Conservation (phyloP, 139 green algal genomes). For the Tetradesmus obliquus region DNA sequence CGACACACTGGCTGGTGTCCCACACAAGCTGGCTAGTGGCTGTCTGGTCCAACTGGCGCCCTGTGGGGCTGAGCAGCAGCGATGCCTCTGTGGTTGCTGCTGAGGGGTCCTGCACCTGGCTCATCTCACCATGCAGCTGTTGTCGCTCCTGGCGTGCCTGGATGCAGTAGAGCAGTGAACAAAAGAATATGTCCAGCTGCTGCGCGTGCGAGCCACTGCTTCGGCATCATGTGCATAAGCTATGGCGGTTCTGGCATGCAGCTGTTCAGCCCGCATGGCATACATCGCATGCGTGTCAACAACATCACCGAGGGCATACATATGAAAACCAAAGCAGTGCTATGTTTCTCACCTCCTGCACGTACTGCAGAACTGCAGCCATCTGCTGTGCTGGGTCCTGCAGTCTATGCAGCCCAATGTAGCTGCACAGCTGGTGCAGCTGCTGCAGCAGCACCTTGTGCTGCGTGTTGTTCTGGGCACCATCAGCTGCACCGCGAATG, state of each 20-base stretch:
- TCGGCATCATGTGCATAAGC: background rate
- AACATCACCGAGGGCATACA: background rate
- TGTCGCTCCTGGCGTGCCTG: slow-evolving; percentile 6
- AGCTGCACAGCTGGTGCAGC: background rate
- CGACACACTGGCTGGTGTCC: background rate
- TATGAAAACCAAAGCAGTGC: background rate
- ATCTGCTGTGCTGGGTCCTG: background rate
- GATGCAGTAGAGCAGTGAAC: background rate
- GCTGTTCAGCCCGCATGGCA: background rate
- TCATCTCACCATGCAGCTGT: background rate
- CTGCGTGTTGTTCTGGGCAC: background rate
- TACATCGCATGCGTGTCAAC: background rate
- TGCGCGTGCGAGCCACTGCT: background rate
- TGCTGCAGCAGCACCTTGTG: background rate
- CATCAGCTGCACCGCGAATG: slow-evolving; percentile 5
- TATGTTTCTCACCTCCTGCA: background rate
- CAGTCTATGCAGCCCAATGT: background rate
- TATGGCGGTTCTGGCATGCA: background rate
- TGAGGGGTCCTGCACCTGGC: background rate
- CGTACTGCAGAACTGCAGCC: background rate
- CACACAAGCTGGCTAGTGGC: slow-evolving; percentile 33
- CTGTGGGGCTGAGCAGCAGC: slow-evolving; percentile 20
- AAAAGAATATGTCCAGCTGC: background rate
- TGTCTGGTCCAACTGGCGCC: slow-evolving; percentile 1
- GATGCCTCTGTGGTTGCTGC: background rate